Evolutionary conservation across 1,139 yeast genomes (phyloP), one percentile per base, ranked within the genome.

Genomic region (Candida neerlandica): DNA sequence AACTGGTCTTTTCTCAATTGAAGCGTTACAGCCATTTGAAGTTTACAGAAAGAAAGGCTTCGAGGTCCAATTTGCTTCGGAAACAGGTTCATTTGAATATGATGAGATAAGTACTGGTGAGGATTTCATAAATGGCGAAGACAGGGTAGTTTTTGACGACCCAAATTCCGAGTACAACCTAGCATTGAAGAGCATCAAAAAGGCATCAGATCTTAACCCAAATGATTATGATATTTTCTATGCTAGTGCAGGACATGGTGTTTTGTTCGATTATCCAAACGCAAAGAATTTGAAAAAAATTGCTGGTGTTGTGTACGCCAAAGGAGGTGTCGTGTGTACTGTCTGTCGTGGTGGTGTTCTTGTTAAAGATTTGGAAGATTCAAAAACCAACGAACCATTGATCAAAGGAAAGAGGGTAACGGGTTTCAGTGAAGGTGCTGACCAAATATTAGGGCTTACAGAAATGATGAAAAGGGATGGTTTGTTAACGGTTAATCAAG

Each of bases 281-380:
- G 85, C 85, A 16, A 64, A 61, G 4, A 71, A 60, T n/a, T 66
- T 82, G 47, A 81, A 77, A 51, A 55, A 62, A 27, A 55, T 81
- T 41, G 83, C 82, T 27, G 65, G 69, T 41, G 64, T 67, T 12
- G 75, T 82, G 46, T 81, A 77, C 61, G 68, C 67, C 41, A 66
- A 74, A 37, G 80, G 79, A 32, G 86, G 86, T 45, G 75, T 81
- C 38, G 78, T 84, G 26, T 63, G 83, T 38, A 85, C 88, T 14
- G 87, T 84, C 19, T 84, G 89, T 65, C 89, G 84, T 56, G 89
- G 88, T 5, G 86, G 87, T 11, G 75, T 77, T 40, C 71, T 82
- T 53, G 78, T 84, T 50, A 76, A 71, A 33, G 70, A 73, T 44
- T 64, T 82, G 55, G 69, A 62, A 41, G 79, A 77, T 54, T 58